Conservation (phyloP, 1,284 basidiomycete genomes). For the Tausonia pullulans region DNA sequence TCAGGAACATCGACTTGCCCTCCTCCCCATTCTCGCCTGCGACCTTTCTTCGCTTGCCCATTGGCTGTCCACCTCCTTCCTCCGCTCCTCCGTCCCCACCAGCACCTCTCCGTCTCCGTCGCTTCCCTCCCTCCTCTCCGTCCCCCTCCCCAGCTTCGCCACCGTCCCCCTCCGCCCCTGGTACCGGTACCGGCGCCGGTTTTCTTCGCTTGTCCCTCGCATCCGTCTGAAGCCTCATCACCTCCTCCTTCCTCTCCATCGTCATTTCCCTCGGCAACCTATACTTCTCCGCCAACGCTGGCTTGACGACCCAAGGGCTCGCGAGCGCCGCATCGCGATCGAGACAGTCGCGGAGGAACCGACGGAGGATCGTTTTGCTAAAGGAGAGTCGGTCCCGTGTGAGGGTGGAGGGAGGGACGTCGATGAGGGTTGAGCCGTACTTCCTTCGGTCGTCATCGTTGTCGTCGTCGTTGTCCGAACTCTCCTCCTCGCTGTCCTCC, state of each 20-base stretch:
- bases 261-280: constrained; percentile 74
- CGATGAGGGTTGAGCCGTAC: constrained; percentile 11
- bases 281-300: constrained; percentile 66
- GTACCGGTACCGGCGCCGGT: no score
- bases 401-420: constrained; percentile 7
- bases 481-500: constrained; percentile 20
- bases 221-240: constrained; percentile 72
- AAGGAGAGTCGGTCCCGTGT: constrained; percentile 90
- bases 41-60: constrained; percentile 3
- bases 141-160: constrained; percentile 42
- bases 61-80: not conserved
- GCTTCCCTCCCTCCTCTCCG: constrained; percentile 41
- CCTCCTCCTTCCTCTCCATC: constrained; percentile 65
- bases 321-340: constrained; percentile 77
- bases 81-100: constrained; percentile 15
- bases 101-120: constrained; percentile 7
- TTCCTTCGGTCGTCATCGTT: constrained; percentile 21
- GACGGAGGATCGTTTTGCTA: constrained; percentile 89
- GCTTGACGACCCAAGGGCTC: constrained; percentile 90
- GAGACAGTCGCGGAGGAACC: constrained; percentile 89
- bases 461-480: constrained; percentile 20
- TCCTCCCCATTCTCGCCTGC: not conserved
- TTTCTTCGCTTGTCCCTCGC: constrained; percentile 55
- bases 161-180: constrained; percentile 44
- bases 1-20: constrained; percentile 25